These are phyloP conservation scores for Neurospora discreta DNA, from an alignment of 495 filamentous ascomycete species.

Conservation along the genomic window DNA sequence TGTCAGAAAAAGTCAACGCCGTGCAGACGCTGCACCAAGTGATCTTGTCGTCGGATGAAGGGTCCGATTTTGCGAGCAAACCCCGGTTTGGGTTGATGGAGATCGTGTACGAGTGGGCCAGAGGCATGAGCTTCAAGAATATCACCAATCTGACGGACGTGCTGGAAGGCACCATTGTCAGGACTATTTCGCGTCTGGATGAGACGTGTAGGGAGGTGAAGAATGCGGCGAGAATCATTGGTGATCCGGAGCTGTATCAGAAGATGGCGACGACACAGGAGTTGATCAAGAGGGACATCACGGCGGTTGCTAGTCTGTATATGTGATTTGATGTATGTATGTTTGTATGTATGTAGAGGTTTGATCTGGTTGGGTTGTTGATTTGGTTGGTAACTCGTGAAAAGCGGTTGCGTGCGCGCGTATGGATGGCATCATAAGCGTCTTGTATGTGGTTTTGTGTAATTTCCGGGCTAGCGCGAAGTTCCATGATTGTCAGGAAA, in stretches of 20 bases:
- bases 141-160: constrained; percentile 96
- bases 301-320: constrained; percentile 77
- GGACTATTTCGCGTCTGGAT: constrained; percentile 83
- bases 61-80: constrained; percentile 78
- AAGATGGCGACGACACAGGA: constrained; percentile 98
- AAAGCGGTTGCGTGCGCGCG: not conserved
- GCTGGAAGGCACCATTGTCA: constrained; percentile 90
- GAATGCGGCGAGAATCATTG: constrained; percentile 90
- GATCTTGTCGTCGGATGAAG: constrained; percentile 76
- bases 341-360: not conserved
- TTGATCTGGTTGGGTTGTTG: not conserved
- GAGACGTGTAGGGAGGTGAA: constrained; percentile 97
- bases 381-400: not conserved
- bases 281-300: constrained; percentile 92
- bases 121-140: constrained; percentile 95
- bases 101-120: constrained; percentile 97
- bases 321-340: constrained; percentile 36
- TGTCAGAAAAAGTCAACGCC: constrained; percentile 82
- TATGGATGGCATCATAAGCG: not conserved
- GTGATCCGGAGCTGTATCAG: constrained; percentile 82
- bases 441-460: not conserved
- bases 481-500: not conserved
- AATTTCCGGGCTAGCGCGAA: not conserved
- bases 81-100: constrained; percentile 90
- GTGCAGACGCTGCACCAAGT: constrained; percentile 84